phyloP scores from a whole-genome alignment of 306 rosid species.

The Citrullus mucosospermus region DNA sequence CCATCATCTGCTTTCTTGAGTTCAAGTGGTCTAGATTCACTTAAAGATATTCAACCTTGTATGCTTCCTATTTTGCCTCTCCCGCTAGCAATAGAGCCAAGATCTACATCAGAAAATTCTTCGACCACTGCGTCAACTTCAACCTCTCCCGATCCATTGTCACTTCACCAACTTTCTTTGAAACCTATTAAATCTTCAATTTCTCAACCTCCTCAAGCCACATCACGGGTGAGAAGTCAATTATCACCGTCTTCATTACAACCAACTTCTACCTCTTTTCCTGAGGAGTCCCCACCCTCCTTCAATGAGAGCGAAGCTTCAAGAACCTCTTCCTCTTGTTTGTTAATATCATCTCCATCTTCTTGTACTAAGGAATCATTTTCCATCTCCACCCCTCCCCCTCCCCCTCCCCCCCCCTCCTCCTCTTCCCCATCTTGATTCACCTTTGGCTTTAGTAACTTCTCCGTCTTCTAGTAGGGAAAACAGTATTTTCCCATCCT shows the following conservation, averaged over 20 bases:
- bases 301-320: not conserved
- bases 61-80: constrained; percentile 22
- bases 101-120: constrained; percentile 19
- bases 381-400: constrained; percentile 17
- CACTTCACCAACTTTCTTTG: constrained; percentile 13
- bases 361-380: constrained; percentile 14
- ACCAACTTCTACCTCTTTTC: constrained; percentile 7
- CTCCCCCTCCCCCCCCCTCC: not conserved
- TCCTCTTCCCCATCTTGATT: not conserved
- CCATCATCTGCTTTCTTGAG: not conserved
- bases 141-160: constrained; percentile 10
- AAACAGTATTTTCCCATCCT: constrained; percentile 26
- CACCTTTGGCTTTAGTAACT: constrained; percentile 14
- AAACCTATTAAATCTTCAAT: constrained; percentile 9
- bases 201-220: constrained; percentile 10
- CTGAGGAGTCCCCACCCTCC: not conserved
- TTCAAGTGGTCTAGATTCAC: constrained; percentile 11
- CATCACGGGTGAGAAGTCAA: constrained; percentile 18
- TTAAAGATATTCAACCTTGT: constrained; percentile 20
- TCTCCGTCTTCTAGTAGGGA: constrained; percentile 12
- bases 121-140: constrained; percentile 17
- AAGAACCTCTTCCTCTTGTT: constrained; percentile 13
- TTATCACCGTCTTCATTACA: constrained; percentile 16
- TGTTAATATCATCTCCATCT: constrained; percentile 15
- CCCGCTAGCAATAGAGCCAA: constrained; percentile 10